phyloP scores from a whole-genome alignment of 2,329 filamentous ascomycete species.

The Cladophialophora psammophila region DNA sequence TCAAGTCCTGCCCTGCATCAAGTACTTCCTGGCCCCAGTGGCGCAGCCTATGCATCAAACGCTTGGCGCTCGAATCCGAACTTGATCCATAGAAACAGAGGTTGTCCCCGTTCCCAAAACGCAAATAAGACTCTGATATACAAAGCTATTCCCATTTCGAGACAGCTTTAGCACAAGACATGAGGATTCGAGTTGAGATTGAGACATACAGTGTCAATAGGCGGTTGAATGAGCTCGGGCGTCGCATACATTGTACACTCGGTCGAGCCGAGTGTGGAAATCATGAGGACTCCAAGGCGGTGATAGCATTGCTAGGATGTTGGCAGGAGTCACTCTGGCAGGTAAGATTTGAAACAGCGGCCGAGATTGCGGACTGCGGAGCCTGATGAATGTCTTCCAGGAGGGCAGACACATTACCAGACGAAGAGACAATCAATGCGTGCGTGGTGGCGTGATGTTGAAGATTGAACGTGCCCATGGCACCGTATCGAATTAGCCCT shows the following conservation, averaged over 20 bases:
- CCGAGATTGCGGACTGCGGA: not conserved
- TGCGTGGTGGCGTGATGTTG: constrained; percentile 22
- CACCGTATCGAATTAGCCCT: constrained; percentile 8
- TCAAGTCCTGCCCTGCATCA: constrained; percentile 22
- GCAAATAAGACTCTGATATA: constrained; percentile 6
- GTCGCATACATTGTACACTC: not conserved
- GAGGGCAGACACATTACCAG: not conserved
- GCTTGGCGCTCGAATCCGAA: constrained; percentile 2
- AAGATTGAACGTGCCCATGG: constrained; percentile 15
- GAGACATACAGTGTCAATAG: constrained; percentile 2
- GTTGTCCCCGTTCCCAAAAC: not conserved
- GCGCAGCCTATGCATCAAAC: constrained; percentile 17
- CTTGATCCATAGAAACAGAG: not conserved
- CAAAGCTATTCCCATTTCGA: not conserved
- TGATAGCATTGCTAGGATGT: not conserved
- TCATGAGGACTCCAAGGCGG: constrained; percentile 11
- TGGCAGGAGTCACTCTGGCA: no score
- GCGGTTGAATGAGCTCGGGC: not conserved
- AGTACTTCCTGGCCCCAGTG: constrained; percentile 19
- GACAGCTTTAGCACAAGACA: constrained; percentile 10
- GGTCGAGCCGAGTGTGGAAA: not conserved
- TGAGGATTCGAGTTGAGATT: constrained; percentile 7
- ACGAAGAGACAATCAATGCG: constrained; percentile 1
- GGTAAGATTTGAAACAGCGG: not conserved
- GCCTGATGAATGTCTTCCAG: not conserved